Evolutionary conservation across 441 rosid species (phyloP).

Genomic region (Arabidopsis hybrid): DNA sequence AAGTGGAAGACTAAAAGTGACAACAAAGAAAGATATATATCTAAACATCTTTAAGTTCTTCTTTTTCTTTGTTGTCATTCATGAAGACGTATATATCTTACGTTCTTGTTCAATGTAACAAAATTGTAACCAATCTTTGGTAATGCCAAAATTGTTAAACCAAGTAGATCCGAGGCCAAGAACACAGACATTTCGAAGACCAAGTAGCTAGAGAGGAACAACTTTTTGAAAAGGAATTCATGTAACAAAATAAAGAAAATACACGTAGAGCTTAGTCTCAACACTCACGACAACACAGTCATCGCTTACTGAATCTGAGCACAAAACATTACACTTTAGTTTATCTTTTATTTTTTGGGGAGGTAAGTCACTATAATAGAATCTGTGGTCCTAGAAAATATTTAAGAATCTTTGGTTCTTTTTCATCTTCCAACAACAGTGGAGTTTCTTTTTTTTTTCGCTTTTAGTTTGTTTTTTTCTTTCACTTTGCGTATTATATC

Average conservation of each 20-base stretch:
- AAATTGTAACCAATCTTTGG: neutral
- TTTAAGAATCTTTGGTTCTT: slow-evolving; percentile 21
- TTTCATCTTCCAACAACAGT: slow-evolving; percentile 40
- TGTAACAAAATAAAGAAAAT: neutral
- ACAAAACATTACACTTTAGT: neutral
- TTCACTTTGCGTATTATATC: slow-evolving; percentile 32
- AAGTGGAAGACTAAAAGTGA: slow-evolving; percentile 33
- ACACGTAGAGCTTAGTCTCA: neutral
- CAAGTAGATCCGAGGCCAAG: neutral
- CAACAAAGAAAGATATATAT: slow-evolving; percentile 4
- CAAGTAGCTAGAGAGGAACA: too few species aligned
- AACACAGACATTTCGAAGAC: neutral
- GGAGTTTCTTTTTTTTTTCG: slow-evolving; percentile 38
- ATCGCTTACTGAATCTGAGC: neutral
- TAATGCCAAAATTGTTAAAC: neutral
- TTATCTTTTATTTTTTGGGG: neutral
- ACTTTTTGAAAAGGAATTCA: neutral
- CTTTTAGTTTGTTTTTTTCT: slow-evolving; percentile 21
- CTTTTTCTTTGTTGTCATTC: slow-evolving; percentile 26
- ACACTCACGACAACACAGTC: neutral
- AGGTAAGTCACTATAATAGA: slow-evolving; percentile 5
- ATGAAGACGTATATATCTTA: slow-evolving; percentile 8
- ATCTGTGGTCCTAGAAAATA: slow-evolving; percentile 23
- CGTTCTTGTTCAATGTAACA: neutral
- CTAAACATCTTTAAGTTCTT: slow-evolving; percentile 22